These are phyloP conservation scores for Alternaria incomplexa DNA, from an alignment of 2,329 filamentous ascomycete species.

Conservation along the genomic window DNA sequence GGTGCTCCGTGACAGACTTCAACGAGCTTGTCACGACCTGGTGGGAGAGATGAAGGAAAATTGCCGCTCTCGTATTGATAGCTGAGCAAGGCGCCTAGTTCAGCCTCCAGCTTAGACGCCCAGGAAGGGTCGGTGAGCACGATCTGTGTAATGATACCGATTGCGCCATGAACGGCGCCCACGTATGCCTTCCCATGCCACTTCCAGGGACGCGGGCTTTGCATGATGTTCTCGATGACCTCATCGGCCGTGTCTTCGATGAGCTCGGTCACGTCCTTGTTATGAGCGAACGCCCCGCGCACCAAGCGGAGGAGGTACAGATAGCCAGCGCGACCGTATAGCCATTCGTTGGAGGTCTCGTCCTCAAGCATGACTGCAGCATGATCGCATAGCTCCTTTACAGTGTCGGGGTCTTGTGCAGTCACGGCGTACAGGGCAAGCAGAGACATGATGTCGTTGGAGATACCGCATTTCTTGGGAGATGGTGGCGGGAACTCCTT, in stretches of 20 bases:
- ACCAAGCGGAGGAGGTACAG: conserved; percentile 72
- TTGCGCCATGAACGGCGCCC: conserved; percentile 70
- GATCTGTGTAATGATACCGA: conserved; percentile 74
- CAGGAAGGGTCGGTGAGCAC: conserved; percentile 63
- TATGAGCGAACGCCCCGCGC: conserved; percentile 61
- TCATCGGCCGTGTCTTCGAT: conserved; percentile 61
- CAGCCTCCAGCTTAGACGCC: conserved; percentile 60
- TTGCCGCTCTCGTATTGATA: conserved; percentile 68
- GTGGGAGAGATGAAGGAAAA: conserved; percentile 64
- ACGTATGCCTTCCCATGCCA: conserved; percentile 69
- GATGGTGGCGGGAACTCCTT: conserved; percentile 56
- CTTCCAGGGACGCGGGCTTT: conserved; percentile 63
- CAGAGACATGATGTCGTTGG: conserved; percentile 58
- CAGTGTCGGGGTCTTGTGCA: conserved; percentile 57
- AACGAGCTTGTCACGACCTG: conserved; percentile 59
- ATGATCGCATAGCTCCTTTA: conserved; percentile 58
- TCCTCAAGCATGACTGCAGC: conserved; percentile 54
- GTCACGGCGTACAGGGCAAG: conserved; percentile 58
- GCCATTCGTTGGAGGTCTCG: conserved; percentile 65
- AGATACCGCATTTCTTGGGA: conserved; percentile 56
- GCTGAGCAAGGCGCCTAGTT: conserved; percentile 63
- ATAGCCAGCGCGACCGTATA: conserved; percentile 71
- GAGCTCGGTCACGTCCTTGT: conserved; percentile 57
- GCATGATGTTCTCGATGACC: conserved; percentile 66
- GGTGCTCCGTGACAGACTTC: conserved; percentile 74